Percentiles rank a stretch among this genome's conserved stretches.
Evolutionary conservation across 1,284 basidiomycete genomes (phyloP).

Genomic region (Volvariella volvacea): DNA sequence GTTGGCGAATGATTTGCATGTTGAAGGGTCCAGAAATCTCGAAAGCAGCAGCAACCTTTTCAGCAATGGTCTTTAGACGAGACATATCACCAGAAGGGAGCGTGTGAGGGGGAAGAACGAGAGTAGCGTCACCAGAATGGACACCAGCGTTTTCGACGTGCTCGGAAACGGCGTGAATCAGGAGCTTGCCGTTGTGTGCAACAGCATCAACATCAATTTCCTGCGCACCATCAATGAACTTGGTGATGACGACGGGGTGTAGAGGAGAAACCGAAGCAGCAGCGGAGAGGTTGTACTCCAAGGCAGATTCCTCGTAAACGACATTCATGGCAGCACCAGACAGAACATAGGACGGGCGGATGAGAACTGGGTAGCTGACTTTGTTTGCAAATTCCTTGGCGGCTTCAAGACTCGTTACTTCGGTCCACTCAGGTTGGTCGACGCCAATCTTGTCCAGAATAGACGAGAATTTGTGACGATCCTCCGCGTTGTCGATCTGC

Average conservation of each 20-base stretch:
- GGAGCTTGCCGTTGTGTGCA: slow-evolving; percentile 88
- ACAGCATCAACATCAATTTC: slow-evolving; percentile 99
- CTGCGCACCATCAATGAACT: slow-evolving; percentile 97
- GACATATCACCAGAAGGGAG: slow-evolving; percentile 72
- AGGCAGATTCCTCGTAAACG: slow-evolving; percentile 84
- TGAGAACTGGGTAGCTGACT: slow-evolving; percentile 87
- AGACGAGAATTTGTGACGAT: slow-evolving; percentile 98
- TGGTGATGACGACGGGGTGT: slow-evolving; percentile 96
- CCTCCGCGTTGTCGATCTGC: slow-evolving; percentile 96
- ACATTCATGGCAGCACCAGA: slow-evolving; percentile 99
- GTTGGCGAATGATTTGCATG: slow-evolving; percentile 98
- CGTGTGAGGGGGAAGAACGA: slow-evolving; percentile 96
- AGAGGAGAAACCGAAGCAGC: slow-evolving; percentile 95
- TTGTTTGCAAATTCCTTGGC: slow-evolving; percentile 89
- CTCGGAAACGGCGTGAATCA: slow-evolving; percentile 95
- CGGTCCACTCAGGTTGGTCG: slow-evolving; percentile 96
- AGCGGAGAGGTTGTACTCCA: slow-evolving; percentile 91
- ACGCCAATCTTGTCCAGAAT: slow-evolving; percentile 93
- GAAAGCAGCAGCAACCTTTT: slow-evolving; percentile 93
- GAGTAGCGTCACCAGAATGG: slow-evolving; percentile 97
- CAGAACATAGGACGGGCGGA: slow-evolving; percentile 95
- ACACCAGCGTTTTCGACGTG: slow-evolving; percentile 99
- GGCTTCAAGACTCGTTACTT: slow-evolving; percentile 83
- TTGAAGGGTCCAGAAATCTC: slow-evolving; percentile 98
- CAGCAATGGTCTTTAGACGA: slow-evolving; percentile 88